These are phyloP conservation scores for Exophiala lecanii-corni DNA, from an alignment of 2,329 filamentous ascomycete genomes.

Conservation along the genomic window DNA sequence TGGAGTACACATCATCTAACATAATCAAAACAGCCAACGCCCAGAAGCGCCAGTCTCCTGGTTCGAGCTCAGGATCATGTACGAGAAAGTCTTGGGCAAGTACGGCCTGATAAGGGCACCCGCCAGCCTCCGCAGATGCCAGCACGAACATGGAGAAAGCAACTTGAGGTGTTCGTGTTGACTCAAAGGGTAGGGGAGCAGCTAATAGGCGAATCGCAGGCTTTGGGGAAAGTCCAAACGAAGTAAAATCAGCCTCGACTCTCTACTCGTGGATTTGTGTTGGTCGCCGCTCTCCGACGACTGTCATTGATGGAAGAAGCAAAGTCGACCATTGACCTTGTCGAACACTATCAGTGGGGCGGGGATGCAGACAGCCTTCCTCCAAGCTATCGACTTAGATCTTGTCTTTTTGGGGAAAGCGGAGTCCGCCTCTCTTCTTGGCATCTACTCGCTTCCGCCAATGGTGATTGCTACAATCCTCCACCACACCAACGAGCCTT, in stretches of 20 bases:
- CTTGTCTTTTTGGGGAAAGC: conserved; percentile 6
- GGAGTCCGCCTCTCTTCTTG: conserved; percentile 11
- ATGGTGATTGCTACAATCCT: not conserved
- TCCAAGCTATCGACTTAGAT: conserved; percentile 1
- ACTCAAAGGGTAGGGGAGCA: too few relatives aligned
- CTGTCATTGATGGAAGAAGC: not conserved
- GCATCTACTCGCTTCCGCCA: conserved; percentile 1
- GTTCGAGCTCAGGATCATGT: too few relatives aligned
- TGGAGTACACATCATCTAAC: too few relatives aligned
- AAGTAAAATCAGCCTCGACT: not conserved
- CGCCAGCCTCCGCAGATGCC: not conserved
- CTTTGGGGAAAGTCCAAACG: too few relatives aligned
- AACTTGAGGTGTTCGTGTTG: too few relatives aligned
- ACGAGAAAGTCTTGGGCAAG: too few relatives aligned
- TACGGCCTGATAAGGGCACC: not conserved
- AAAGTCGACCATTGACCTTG: conserved; percentile 8
- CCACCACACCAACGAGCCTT: conserved; percentile 1
- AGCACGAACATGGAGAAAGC: too few relatives aligned
- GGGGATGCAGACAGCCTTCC: conserved; percentile 7
- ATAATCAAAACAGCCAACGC: too few relatives aligned
- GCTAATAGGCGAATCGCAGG: too few relatives aligned
- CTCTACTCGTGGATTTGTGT: not conserved
- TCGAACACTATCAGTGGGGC: conserved; percentile 4
- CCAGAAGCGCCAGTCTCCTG: too few relatives aligned
- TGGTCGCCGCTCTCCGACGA: conserved; percentile 1